These are phyloP conservation scores for Tubosaeta sp. DNA, from an alignment of 768 basidiomycete species.

Conservation along the genomic window DNA sequence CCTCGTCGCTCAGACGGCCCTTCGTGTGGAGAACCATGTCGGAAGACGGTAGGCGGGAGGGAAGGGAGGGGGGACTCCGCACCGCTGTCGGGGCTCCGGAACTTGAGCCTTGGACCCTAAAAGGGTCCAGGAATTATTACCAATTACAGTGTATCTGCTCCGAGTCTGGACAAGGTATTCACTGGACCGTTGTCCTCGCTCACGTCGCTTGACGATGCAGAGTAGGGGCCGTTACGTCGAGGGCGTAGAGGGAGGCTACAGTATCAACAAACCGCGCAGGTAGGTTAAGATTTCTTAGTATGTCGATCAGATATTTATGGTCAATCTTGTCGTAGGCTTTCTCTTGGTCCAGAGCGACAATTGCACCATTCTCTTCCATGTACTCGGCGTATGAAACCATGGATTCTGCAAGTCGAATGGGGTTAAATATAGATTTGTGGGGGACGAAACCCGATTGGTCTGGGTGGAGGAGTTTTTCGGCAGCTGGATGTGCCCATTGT, in stretches of 20 bases:
- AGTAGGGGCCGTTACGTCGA: too few species aligned
- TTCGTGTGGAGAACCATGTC: too few species aligned
- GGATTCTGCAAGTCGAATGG: slow-evolving; percentile 23
- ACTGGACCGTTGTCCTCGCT: too few species aligned
- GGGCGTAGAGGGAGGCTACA: not conserved
- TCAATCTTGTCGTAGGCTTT: slow-evolving; percentile 31
- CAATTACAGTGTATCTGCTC: too few species aligned
- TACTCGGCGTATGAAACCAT: slow-evolving; percentile 18
- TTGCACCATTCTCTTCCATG: slow-evolving; percentile 23
- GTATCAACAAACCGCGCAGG: not conserved
- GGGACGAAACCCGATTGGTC: slow-evolving; percentile 39
- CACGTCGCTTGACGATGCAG: too few species aligned
- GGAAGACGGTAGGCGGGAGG: too few species aligned
- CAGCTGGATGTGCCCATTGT: slow-evolving; percentile 32
- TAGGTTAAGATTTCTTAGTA: not conserved
- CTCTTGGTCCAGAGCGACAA: slow-evolving; percentile 20
- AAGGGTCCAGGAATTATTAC: too few species aligned
- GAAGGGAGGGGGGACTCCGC: too few species aligned
- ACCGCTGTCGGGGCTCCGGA: too few species aligned
- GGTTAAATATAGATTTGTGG: slow-evolving; percentile 28
- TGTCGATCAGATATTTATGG: slow-evolving; percentile 26
- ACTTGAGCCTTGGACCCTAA: too few species aligned
- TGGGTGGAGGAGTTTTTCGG: slow-evolving; percentile 8
- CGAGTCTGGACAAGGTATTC: too few species aligned
- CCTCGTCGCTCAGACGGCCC: too few species aligned